Evolutionary conservation across 768 basidiomycete species (phyloP), one percentile per base, ranked within the genome.

Genomic region (Russula brevipes): DNA sequence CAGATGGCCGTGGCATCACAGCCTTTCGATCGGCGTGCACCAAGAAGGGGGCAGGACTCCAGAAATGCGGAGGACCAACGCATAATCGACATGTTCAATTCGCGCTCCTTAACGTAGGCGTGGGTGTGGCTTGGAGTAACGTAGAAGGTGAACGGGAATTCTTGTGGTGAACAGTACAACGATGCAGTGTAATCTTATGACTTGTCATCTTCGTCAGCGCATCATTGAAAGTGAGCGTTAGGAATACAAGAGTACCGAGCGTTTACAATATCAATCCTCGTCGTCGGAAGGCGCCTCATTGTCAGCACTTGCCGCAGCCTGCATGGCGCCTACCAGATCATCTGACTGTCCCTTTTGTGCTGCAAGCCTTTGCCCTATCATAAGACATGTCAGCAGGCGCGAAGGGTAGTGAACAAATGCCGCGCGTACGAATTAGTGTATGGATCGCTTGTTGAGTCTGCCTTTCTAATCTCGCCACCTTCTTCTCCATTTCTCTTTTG

Each of bases 361-460:
- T 33, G 89, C 85, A 52, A 94, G 80, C 55, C 91, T 79, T 77
- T 88, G 88, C 51, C 91, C 91, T 94, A 59, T 31, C 16, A 17
- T 31, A 11, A 46, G 5, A 7, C 46, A 54, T 16, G 12, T 59
- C 38, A 45, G 41, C 56, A 33, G 33, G 19, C 54, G 38, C 31
- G 35, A 54, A 16, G 38, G 33, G 38, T 7, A 60, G 36, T 8
- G 31, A 53, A n/a, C 30, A 19, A n/a, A 50, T 42, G 53, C 47
- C 39, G 5, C 55, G 80, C 93, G 72, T 69, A 98, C 96, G 87
- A 70, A 98, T 98, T 24, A 98, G 81, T 3, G 87, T 89, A 70
- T 95, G 91, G 65, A 98, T 91, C 5, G 94, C 85, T 73, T 95
- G 91, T 65, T 95, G 91, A 1, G 94, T 97, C 75, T 85, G 88